Percentiles rank a stretch among this genome's conserved stretches.
phyloP scores from a whole-genome alignment of 306 rosid species.

The Sindora glabra region DNA sequence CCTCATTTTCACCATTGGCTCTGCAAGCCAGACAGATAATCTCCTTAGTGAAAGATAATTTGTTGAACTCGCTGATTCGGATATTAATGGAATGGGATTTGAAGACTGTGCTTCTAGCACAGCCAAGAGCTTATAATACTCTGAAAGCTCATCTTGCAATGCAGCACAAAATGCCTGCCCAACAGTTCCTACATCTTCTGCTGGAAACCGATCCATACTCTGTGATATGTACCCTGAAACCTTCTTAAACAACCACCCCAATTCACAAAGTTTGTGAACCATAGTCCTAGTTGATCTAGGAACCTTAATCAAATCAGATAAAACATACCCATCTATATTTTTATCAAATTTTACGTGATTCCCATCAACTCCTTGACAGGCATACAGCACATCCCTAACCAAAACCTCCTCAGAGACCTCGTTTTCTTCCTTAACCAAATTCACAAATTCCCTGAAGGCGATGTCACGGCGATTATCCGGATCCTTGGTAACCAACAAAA shows the following conservation, averaged over 20 bases:
- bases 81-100: slow-evolving; percentile 76
- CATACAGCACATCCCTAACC: slow-evolving; percentile 82
- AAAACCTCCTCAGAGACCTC: slow-evolving; percentile 74
- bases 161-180: slow-evolving; percentile 95
- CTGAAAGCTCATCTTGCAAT: slow-evolving; percentile 83
- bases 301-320: slow-evolving; percentile 52
- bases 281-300: slow-evolving; percentile 54
- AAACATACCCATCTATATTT: slow-evolving; percentile 36
- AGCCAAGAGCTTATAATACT: slow-evolving; percentile 85
- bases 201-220: slow-evolving; percentile 73
- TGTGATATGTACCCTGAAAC: slow-evolving; percentile 59
- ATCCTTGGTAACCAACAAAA: slow-evolving; percentile 58
- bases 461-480: slow-evolving; percentile 64
- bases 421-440: slow-evolving; percentile 65
- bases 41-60: slow-evolving; percentile 88
- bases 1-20: slow-evolving; percentile 91
- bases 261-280: slow-evolving; percentile 75
- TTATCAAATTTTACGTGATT: slow-evolving; percentile 56
- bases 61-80: slow-evolving; percentile 45
- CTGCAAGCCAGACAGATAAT: slow-evolving; percentile 82
- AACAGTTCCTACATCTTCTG: slow-evolving; percentile 78
- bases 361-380: slow-evolving; percentile 93
- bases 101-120: slow-evolving; percentile 76
- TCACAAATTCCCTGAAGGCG: slow-evolving; percentile 62
- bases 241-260: slow-evolving; percentile 78